A percentile compares a stretch with the other conserved stretches of the same genome.
Evolutionary conservation across 345 rosid species (phyloP).

Genomic region (Hibiscus trionum): DNA sequence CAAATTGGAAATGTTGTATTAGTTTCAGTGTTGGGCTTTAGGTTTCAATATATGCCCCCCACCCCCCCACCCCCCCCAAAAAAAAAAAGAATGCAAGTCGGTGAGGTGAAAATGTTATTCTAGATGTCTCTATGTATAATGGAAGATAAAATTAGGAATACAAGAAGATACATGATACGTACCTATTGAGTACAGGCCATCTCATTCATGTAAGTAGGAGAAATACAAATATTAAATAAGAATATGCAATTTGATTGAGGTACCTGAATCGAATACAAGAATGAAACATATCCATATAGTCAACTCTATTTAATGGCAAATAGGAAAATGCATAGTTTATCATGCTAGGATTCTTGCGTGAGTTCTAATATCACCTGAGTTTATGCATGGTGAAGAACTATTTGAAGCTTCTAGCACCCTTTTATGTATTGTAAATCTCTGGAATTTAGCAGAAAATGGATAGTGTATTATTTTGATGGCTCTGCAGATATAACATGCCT

Average conservation of each 20-base stretch:
- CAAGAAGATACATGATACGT: neutral
- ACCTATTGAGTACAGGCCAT: neutral
- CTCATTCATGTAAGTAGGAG: neutral
- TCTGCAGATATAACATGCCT: neutral
- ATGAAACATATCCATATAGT: neutral
- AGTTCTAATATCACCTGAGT: no score
- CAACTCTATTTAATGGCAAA: neutral
- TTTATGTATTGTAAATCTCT: neutral
- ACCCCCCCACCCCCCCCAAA: no score
- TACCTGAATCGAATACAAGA: neutral
- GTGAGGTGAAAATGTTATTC: neutral
- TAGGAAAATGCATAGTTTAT: neutral
- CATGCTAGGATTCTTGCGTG: no score
- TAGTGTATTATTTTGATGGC: neutral
- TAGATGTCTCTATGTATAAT: neutral
- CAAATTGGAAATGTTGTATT: neutral
- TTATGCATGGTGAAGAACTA: neutral
- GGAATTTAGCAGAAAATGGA: neutral
- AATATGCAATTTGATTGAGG: neutral
- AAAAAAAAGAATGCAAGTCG: neutral
- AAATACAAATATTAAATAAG: neutral
- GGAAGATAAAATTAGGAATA: neutral
- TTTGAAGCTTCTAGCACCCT: neutral
- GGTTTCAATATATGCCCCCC: neutral
- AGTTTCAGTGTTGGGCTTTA: neutral